These are phyloP conservation scores for Jamesozyma spencerorum DNA, from an alignment of 805 yeast genomes.

Conservation along the genomic window DNA sequence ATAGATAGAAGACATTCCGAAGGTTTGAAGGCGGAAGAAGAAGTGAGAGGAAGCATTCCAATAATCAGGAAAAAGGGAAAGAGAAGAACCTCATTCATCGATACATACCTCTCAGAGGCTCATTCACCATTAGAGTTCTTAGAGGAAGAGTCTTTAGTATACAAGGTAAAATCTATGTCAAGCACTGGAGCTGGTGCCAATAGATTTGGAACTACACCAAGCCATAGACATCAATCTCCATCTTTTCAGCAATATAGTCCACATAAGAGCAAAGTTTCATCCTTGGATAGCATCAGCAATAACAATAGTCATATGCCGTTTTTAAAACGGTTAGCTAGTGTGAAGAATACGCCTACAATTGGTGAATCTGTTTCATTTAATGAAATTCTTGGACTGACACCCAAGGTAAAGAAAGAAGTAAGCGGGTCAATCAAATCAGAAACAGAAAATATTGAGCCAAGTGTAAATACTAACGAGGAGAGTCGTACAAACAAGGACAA, in stretches of 20 bases:
- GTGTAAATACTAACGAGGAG: neutral
- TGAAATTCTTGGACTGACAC: neutral
- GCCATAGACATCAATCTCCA: neutral
- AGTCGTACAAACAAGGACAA: neutral
- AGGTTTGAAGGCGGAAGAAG: neutral
- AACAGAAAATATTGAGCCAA: neutral
- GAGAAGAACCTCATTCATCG: conserved; percentile 26
- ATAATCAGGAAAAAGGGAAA: conserved; percentile 16
- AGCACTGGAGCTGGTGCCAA: neutral
- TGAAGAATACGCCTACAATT: conserved; percentile 1
- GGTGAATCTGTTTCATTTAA: neutral
- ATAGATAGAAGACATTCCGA: no score
- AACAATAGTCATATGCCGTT: conserved; percentile 2
- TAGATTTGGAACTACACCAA: neutral
- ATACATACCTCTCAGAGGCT: conserved; percentile 23
- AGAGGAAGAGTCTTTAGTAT: conserved; percentile 4
- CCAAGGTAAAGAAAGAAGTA: neutral
- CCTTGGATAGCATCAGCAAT: conserved; percentile 8
- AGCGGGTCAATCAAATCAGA: neutral
- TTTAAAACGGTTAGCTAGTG: conserved; percentile 3
- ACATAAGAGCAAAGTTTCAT: conserved; percentile 13
- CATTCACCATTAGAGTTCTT: conserved; percentile 14
- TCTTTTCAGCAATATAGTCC: conserved; percentile 16
- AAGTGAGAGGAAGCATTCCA: conserved; percentile 11
- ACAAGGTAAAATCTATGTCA: neutral